phyloP scores from a whole-genome alignment of 2,329 filamentous ascomycete species.

The Ophiostoma quercus region DNA sequence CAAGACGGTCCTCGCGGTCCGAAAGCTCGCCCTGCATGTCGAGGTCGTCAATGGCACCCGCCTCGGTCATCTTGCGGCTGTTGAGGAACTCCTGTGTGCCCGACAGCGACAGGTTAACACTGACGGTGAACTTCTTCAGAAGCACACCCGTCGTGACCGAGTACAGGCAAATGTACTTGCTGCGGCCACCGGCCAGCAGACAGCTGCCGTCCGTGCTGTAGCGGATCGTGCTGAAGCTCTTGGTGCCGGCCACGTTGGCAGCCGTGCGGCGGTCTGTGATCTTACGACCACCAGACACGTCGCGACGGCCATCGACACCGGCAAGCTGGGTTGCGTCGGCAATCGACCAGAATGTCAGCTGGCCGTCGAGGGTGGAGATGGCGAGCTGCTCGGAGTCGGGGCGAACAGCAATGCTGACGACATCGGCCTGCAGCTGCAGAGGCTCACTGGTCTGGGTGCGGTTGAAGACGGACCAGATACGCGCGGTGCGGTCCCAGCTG shows the following conservation, averaged over 20 bases:
- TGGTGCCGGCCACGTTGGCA: conserved; percentile 83
- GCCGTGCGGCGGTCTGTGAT: conserved; percentile 82
- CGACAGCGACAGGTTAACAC: conserved; percentile 88
- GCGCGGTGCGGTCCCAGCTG: conserved; percentile 93
- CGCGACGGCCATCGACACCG: conserved; percentile 81
- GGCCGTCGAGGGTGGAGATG: conserved; percentile 86
- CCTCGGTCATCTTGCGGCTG: conserved; percentile 85
- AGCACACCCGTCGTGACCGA: conserved; percentile 89
- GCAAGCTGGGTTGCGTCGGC: conserved; percentile 80
- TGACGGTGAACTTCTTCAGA: conserved; percentile 92
- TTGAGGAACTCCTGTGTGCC: conserved; percentile 97
- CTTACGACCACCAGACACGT: conserved; percentile 88
- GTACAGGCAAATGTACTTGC: conserved; percentile 97
- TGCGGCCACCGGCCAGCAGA: conserved; percentile 85
- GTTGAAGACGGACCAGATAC: conserved; percentile 93
- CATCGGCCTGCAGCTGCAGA: conserved; percentile 83
- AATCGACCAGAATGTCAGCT: conserved; percentile 91
- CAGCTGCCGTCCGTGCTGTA: conserved; percentile 93
- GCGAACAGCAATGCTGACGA: conserved; percentile 78
- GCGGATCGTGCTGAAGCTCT: conserved; percentile 78
- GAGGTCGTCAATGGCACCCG: conserved; percentile 75
- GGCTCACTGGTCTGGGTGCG: conserved; percentile 93
- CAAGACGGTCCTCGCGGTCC: conserved; percentile 78
- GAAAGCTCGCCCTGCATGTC: conserved; percentile 85
- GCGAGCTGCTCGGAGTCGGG: conserved; percentile 89